These are phyloP conservation scores for Neofusicoccum parvum DNA, from an alignment of 2,329 filamentous ascomycete genomes.

Conservation along the genomic window DNA sequence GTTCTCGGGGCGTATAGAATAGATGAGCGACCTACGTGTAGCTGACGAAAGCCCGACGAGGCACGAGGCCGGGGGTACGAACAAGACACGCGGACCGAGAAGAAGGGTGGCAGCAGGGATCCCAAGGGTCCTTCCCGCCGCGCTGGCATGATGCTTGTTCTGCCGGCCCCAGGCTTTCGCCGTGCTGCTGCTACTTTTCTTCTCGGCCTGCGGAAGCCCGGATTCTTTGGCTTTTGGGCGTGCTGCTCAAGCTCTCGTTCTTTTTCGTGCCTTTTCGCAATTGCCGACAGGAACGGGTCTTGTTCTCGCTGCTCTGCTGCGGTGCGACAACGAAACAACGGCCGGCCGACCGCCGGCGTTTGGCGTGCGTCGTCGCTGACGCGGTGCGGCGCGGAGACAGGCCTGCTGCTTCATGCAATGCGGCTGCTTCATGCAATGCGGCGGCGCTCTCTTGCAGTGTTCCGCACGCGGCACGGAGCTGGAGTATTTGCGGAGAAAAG, in stretches of 20 bases:
- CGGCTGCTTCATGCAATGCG: not conserved
- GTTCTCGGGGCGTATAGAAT: no score
- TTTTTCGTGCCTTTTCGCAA: not conserved
- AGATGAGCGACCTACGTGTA: no score
- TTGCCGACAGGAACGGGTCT: not conserved
- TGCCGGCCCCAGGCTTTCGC: not conserved
- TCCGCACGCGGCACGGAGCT: not conserved
- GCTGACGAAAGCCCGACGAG: no score
- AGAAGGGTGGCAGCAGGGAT: no score
- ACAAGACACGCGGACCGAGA: not conserved
- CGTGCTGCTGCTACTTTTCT: not conserved
- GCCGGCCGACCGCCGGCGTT: slow-evolving; percentile 2
- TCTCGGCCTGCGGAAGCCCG: not conserved
- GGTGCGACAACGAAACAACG: not conserved
- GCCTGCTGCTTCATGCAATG: not conserved
- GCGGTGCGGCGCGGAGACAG: not conserved
- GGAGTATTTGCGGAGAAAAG: not conserved
- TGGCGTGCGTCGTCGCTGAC: not conserved
- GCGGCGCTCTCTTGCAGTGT: no score
- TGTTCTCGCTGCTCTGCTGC: not conserved
- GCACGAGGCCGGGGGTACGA: not conserved
- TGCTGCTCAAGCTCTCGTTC: not conserved
- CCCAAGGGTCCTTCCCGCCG: not conserved
- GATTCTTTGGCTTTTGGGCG: not conserved
- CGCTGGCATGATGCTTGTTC: slow-evolving; percentile 10